Evolutionary conservation across 768 basidiomycete species (phyloP), one percentile per base, ranked within the genome.

Genomic region (Phaeolepiota aurea): DNA sequence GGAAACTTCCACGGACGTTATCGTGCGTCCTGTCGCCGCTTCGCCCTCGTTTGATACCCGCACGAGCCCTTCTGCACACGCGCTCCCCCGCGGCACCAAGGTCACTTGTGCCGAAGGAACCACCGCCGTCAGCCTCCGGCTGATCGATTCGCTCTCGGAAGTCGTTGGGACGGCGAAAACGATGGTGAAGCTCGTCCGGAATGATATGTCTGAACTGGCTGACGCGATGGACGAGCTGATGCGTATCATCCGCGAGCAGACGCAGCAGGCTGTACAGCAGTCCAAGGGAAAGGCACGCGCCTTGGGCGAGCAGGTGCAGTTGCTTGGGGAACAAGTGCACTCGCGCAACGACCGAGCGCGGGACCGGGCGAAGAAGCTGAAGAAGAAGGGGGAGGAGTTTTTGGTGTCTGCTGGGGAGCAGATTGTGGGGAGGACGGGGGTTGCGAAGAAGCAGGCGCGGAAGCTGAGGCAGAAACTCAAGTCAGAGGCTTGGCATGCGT

Each of bases 151-250:
- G 12, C 54, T 82, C 30, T 68, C 77, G 10, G 58, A 65, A 30
- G 55, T 68, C 11, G 52, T 77, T 32, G 77, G 75, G 28, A 71
- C 65, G 32, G 61, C 68, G 39, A 69, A 68, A 34, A 65, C 65
- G 10, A 54, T 71, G 16, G 52, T 67, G 1, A 61, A 69, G 4
- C 59, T 59, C n/a, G 56, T 79, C 15, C 65, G 65, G 5, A 65
- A 61, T 38, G 80, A 82, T 42, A 55, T 79, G 38, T 63, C 69
- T 15, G 79, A 81, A 46, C 61, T 82, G 14, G 54, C 74, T 22
- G 72, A 73, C 18, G 77, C 76, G 3, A 63, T 83, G 20, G 80
- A 83, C 47, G 74, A 69, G 0, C 65, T 83, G 23, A 58, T 71
- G 44, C 60, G 57, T 21, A 69, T 69, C 32, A 69, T 82, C 39